Evolutionary conservation across 495 filamentous ascomycete genomes (phyloP).

Genomic region (Aspergillus saccharolyticus): DNA sequence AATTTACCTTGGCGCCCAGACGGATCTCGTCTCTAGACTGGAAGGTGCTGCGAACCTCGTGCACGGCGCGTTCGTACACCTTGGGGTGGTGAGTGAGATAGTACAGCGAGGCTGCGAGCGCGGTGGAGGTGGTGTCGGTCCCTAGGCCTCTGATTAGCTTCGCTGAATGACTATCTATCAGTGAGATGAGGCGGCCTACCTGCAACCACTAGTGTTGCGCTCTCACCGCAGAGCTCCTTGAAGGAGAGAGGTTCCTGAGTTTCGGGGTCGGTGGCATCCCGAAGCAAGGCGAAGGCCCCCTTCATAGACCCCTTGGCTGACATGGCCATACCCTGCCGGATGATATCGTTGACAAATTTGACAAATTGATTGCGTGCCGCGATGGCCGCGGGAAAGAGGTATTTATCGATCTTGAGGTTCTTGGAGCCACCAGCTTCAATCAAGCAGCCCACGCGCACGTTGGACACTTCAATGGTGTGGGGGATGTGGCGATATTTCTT

Average conservation of each 20-base stretch:
- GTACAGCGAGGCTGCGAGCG: conserved; percentile 58
- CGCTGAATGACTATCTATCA: no score
- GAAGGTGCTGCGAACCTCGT: conserved; percentile 49
- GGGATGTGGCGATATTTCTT: conserved; percentile 14
- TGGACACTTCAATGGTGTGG: conserved; percentile 16
- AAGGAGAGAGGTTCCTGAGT: conserved; percentile 52
- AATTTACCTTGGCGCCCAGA: conserved; percentile 33
- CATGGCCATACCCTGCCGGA: no score
- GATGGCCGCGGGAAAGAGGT: neutral
- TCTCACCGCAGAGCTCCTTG: conserved; percentile 54
- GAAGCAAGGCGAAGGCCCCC: conserved; percentile 59
- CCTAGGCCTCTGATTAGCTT: conserved; percentile 3
- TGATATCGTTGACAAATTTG: conserved; percentile 9
- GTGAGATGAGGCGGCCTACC: conserved; percentile 1
- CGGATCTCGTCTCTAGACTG: conserved; percentile 46
- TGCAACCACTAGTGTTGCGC: conserved; percentile 41
- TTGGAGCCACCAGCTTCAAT: neutral
- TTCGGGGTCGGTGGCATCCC: conserved; percentile 55
- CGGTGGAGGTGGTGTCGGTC: conserved; percentile 60
- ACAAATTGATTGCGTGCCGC: neutral
- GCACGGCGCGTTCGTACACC: conserved; percentile 15
- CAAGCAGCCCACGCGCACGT: conserved; percentile 8
- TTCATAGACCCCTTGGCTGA: conserved; percentile 27
- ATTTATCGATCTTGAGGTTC: neutral
- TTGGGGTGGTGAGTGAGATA: conserved; percentile 56